A percentile compares a stretch with the other conserved stretches of the same genome.
Evolutionary conservation across 108 stramenopile species (phyloP).

Genomic region (Pseudonitzschia pungens): DNA sequence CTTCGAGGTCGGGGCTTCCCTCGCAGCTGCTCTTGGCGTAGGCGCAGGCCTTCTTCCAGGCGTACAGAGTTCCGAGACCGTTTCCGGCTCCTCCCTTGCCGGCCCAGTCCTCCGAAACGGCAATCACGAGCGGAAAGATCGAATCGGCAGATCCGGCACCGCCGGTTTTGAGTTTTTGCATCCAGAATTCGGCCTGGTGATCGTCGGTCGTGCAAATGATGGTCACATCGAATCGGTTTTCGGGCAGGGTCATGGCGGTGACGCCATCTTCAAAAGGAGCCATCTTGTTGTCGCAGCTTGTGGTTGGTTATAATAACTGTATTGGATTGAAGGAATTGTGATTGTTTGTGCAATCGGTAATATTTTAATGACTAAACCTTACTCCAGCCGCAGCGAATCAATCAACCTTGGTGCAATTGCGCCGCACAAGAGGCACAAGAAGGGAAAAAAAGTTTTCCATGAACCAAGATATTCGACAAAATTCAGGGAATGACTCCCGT

Average conservation of each 20-base stretch:
- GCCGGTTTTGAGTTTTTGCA: conserved; percentile 69
- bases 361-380: too few species aligned
- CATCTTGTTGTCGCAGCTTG: conserved; percentile 14
- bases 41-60: conserved; percentile 86
- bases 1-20: conserved; percentile 58
- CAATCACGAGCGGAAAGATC: conserved; percentile 86
- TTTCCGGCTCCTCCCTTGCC: conserved; percentile 91
- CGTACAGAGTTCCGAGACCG: conserved; percentile 93
- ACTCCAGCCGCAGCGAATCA: too few species aligned
- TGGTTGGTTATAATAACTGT: background rate
- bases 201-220: conserved; percentile 96
- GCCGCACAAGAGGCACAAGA: too few species aligned
- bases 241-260: conserved; percentile 64
- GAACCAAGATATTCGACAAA: too few species aligned
- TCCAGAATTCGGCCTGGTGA: conserved; percentile 97
- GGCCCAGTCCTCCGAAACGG: conserved; percentile 95
- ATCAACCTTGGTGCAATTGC: too few species aligned
- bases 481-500: too few species aligned
- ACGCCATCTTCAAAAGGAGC: conserved; percentile 70
- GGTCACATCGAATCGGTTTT: conserved; percentile 88
- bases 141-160: background rate
- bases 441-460: too few species aligned
- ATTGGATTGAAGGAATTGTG: background rate
- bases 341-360: too few species aligned
- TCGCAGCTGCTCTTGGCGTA: conserved; percentile 55